Base-by-base conservation (phyloP, 306 rosid genomes). In the Casuarina equisetifolia region DNA sequence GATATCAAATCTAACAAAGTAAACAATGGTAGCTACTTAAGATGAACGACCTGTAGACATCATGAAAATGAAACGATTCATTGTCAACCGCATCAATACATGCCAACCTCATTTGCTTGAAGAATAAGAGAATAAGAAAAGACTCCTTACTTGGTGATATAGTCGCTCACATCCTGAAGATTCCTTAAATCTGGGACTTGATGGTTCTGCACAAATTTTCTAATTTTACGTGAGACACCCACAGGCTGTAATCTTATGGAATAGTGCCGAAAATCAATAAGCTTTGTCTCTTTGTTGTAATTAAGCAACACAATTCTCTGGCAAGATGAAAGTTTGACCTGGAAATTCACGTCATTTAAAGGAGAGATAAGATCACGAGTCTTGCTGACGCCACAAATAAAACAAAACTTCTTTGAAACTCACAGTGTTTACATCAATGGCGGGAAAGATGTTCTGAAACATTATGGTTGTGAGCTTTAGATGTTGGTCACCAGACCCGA, bases 131-230 rank as follows among this genome's bases (percentile, higher is more conserved):
- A 54, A 76, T 10, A 58, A 73, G 72, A 50, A 25, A 81, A 64
- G 72, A 36, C 7, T 78, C 82, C 91, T 90, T 91, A 96, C 99
- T 92, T 96, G 77, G 98, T 92, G 80, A 96, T 83, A 76, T 92
- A 96, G 84, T 96, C 99, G 36, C 98, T 96, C 59, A 92, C 99
- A 35, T 96, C 99, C 79, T 90, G 97, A 84, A 96, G 97, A 89
- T 88, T 96, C 69, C 89, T 86, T 39, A 92, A 89, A 84, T 96
- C 93, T 63, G 98, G 99, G 85, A 89, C 97, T 71, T 91, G 86
- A 85, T 90, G 99, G 72, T 82, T 92, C 89, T 92, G 99, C 80
- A 96, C 99, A 78, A 96, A 89, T 83, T 85, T 92, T 74, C 96
- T 90, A 74, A 96, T 75, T 83, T 91, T 91, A 11, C 92, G 92